A percentile compares a stretch with the other conserved stretches of the same genome.
Evolutionary conservation across 371 early-diverging fungal species (phyloP).

Genomic region (Syncephalastrum sp.): DNA sequence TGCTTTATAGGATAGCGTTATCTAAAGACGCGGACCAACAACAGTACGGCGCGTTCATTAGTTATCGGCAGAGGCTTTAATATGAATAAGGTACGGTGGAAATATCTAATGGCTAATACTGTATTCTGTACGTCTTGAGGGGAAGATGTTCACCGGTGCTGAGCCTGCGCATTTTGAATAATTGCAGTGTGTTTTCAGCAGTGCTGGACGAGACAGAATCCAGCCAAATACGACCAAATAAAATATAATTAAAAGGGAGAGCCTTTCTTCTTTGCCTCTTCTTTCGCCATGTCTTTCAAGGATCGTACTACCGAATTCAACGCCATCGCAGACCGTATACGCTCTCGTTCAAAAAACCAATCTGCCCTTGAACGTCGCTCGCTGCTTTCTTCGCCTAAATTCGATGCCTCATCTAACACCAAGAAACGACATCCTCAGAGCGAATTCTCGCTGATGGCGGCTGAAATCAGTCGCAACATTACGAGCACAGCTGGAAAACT

Average conservation of each 20-base stretch:
- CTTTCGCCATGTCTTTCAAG: conserved; percentile 31
- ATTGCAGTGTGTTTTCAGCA: no score
- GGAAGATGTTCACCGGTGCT: no score
- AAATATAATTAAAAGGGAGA: background rate
- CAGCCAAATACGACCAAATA: no score
- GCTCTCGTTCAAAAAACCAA: conserved; percentile 30
- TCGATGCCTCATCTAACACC: conserved; percentile 14
- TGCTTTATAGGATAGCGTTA: no score
- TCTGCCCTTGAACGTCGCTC: conserved; percentile 38
- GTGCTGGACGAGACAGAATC: no score
- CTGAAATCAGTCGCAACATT: conserved; percentile 65
- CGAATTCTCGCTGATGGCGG: conserved; percentile 65
- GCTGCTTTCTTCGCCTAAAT: conserved; percentile 21
- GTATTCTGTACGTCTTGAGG: no score
- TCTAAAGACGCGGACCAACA: no score
- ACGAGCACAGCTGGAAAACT: conserved; percentile 62
- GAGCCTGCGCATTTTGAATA: no score
- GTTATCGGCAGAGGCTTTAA: no score
- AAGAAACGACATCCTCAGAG: conserved; percentile 27
- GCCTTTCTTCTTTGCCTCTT: conserved; percentile 1
- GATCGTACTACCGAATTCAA: conserved; percentile 56
- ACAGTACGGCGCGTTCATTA: no score
- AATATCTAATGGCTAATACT: no score
- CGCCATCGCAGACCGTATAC: conserved; percentile 45
- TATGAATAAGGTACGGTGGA: no score